A percentile compares a stretch with the other conserved stretches of the same genome.
phyloP scores from a whole-genome alignment of 306 rosid genomes.

The Sicyos edulis region DNA sequence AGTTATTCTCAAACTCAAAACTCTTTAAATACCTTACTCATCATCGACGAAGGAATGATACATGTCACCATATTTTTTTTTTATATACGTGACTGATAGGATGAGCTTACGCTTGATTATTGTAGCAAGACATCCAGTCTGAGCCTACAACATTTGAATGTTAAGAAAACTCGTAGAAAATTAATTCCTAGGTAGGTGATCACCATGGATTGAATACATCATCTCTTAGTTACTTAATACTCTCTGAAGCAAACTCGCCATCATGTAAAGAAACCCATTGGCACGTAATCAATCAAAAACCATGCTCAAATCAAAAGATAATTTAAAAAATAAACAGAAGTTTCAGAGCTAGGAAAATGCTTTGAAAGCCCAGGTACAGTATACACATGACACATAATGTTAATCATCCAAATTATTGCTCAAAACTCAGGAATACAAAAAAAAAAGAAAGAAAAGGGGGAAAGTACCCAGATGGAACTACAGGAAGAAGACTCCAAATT shows the following conservation, averaged over 20 bases:
- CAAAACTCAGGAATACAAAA: not conserved
- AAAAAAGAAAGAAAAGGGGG: no score
- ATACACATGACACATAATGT: not conserved
- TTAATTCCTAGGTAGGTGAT: no score
- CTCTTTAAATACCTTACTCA: not conserved
- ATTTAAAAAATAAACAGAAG: not conserved
- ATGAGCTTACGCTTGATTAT: no score
- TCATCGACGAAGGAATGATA: not conserved
- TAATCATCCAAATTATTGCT: not conserved
- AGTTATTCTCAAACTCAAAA: not conserved
- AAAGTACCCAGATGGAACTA: slow-evolving; percentile 10
- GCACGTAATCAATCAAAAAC: not conserved
- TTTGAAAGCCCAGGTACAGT: not conserved
- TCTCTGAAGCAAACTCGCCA: no score
- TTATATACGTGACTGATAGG: no score
- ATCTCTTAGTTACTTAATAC: no score
- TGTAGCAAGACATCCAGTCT: no score
- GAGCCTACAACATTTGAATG: no score
- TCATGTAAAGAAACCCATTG: not conserved
- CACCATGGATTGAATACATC: no score
- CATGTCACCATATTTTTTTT: not conserved
- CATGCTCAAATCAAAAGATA: not conserved
- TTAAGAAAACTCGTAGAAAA: no score
- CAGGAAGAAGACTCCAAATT: slow-evolving; percentile 14
- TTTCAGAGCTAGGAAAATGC: not conserved